Base-by-base conservation (phyloP, 2,329 filamentous ascomycete species). In the Paracorniculantispora psalliotae region DNA sequence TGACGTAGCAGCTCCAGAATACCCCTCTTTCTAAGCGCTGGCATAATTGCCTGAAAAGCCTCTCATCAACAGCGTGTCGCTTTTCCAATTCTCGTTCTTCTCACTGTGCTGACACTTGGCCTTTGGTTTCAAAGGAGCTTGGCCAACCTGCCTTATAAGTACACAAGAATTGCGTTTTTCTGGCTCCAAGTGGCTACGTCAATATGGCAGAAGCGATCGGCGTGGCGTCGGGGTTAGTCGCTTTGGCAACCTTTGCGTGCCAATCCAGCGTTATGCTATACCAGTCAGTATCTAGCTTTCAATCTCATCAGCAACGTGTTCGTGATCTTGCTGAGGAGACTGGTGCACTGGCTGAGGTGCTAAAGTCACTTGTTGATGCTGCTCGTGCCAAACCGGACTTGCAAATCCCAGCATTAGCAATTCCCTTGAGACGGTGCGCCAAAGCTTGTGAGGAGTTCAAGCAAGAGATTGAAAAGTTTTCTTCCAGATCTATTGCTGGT, bases 191-290 rank as follows among this genome's bases (percentile, higher is more conserved):
- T 39, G 19, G 53, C 41, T 53, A 26, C 21, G 3, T 25, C 44
- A 17, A 47, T 21, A 39, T 33, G 46, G 61, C 90, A 89, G 17
- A 81, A 79, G 69, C 86, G 91, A 81, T 94, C 88, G 84, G 84
- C 89, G 12, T 76, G 81, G 58, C 71, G 60, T 74, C 75, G 56
- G 72, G 73, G 49, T 51, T 77, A 19, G 55, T 77, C 30, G 62
- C 70, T 52, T 63, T 76, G 51, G 67, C 69, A 19, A 67, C 64
- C 17, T 75, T 78, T 59, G 73, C 74, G 35, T 71, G 77, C 58
- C 64, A 77, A 61, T 67, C 69, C 39, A 75, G 72, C 62, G 60
- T 70, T 61, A 59, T 67, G 9, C 71, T 78, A 28, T 73, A 72
- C 64, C 57, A 73, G 19, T 72, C 68, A 6, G 62, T 78, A 43